phyloP scores from a whole-genome alignment of 2,329 filamentous ascomycete species.

The Fusarium protoensiforme region DNA sequence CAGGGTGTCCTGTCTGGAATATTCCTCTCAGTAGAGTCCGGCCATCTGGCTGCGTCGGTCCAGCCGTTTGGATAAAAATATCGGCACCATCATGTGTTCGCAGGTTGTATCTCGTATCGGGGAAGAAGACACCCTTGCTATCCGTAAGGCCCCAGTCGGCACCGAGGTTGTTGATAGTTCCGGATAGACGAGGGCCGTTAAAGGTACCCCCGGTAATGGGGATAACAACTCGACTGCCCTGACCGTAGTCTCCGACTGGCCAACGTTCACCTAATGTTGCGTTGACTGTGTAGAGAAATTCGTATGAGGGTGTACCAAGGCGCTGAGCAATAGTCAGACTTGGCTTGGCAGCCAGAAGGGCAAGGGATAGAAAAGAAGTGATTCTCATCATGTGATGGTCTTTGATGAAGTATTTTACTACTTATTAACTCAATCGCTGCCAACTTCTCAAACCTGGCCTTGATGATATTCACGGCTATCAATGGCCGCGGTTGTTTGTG shows the following conservation, averaged over 20 bases:
- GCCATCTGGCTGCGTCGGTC: slow-evolving; percentile 49
- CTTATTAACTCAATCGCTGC: not conserved
- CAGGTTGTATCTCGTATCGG: slow-evolving; percentile 53
- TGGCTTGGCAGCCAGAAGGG: not conserved
- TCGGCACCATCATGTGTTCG: slow-evolving; percentile 51
- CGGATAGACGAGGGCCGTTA: slow-evolving; percentile 48
- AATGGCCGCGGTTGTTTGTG: not conserved
- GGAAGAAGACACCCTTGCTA: slow-evolving; percentile 49
- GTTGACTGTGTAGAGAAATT: slow-evolving; percentile 39
- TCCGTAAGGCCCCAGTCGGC: slow-evolving; percentile 53
- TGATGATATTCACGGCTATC: not conserved
- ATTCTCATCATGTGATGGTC: slow-evolving; percentile 14
- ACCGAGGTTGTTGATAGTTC: slow-evolving; percentile 46
- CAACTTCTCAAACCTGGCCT: not conserved
- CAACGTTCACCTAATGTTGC: slow-evolving; percentile 33
- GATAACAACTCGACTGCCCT: slow-evolving; percentile 40
- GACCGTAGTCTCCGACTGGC: slow-evolving; percentile 36
- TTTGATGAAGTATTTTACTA: not conserved
- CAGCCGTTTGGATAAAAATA: slow-evolving; percentile 51
- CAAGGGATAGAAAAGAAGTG: not conserved
- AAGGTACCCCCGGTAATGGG: slow-evolving; percentile 51
- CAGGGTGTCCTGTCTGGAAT: slow-evolving; percentile 49
- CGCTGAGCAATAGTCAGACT: slow-evolving; percentile 16
- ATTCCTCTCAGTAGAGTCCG: slow-evolving; percentile 39
- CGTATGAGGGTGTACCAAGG: slow-evolving; percentile 29